Evolutionary conservation across 2,329 filamentous ascomycete genomes (phyloP).

Genomic region (Phialemoniopsis sp.): DNA sequence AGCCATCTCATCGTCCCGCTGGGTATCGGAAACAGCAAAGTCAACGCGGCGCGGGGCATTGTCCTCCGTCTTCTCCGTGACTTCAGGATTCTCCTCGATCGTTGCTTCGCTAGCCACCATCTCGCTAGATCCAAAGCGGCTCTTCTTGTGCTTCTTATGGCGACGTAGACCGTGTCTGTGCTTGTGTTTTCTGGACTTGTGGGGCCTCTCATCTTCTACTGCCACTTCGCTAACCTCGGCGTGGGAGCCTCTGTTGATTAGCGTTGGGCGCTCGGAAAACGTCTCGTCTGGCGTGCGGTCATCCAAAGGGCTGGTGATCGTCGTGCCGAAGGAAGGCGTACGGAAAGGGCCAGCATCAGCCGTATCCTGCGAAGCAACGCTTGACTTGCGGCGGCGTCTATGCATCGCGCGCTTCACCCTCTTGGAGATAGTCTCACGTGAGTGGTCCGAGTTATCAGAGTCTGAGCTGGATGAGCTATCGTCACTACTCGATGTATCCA

Average conservation of each 20-base stretch:
- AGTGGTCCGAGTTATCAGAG: conserved; percentile 62
- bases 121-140: conserved; percentile 18
- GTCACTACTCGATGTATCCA: conserved; percentile 65
- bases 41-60: conserved; percentile 53
- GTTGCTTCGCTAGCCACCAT: conserved; percentile 20
- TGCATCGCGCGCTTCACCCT: conserved; percentile 74
- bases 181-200: conserved; percentile 24
- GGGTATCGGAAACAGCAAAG: conserved; percentile 37
- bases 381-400: conserved; percentile 73
- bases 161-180: conserved; percentile 32
- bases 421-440: conserved; percentile 63
- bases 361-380: conserved; percentile 63
- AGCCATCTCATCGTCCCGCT: conserved; percentile 16
- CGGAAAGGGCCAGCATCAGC: conserved; percentile 24
- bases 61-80: conserved; percentile 12
- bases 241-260: conserved; percentile 29
- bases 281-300: conserved; percentile 35
- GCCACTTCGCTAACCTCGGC: conserved; percentile 36
- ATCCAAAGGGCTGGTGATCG: conserved; percentile 21
- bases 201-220: conserved; percentile 37
- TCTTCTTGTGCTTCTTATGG: conserved; percentile 37
- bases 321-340: conserved; percentile 36
- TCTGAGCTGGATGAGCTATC: conserved; percentile 57
- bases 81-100: conserved; percentile 22
- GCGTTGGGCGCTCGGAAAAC: conserved; percentile 25